These are phyloP conservation scores for Melaleuca alternifolia DNA, from an alignment of 345 rosid genomes.

Conservation along the genomic window DNA sequence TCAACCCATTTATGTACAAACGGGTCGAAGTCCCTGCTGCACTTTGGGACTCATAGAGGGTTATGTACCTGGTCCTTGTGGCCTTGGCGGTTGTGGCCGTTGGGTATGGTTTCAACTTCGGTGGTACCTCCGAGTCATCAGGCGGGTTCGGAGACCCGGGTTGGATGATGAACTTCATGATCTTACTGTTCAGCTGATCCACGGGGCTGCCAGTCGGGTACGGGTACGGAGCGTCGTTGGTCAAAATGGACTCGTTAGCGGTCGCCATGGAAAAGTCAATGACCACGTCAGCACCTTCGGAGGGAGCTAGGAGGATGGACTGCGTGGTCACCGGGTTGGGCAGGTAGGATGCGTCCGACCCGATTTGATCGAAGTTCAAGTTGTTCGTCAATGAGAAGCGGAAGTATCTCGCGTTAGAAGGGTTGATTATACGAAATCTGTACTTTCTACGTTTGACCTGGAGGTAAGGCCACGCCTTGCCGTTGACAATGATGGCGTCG, in stretches of 20 bases:
- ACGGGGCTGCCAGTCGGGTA: constrained; percentile 52
- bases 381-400: constrained; percentile 57
- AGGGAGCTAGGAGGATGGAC: constrained; percentile 41
- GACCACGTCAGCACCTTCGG: constrained; percentile 59
- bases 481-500: constrained; percentile 57
- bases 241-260: constrained; percentile 21
- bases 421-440: constrained; percentile 59
- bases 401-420: constrained; percentile 69
- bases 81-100: constrained; percentile 12
- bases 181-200: constrained; percentile 35
- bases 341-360: constrained; percentile 54
- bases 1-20: constrained; percentile 50
- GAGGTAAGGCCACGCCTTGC: constrained; percentile 74
- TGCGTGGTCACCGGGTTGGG: constrained; percentile 20
- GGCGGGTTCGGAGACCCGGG: background rate
- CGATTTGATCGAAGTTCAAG: constrained; percentile 39
- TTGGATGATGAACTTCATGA: constrained; percentile 59
- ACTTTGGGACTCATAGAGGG: constrained; percentile 64
- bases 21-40: constrained; percentile 49
- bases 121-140: constrained; percentile 39
- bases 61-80: constrained; percentile 42
- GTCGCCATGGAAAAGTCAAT: constrained; percentile 54
- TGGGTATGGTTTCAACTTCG: constrained; percentile 30
- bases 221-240: constrained; percentile 56
- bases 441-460: constrained; percentile 67